Evolutionary conservation across 768 basidiomycete genomes (phyloP).

Genomic region (Pleurotus sapidus): DNA sequence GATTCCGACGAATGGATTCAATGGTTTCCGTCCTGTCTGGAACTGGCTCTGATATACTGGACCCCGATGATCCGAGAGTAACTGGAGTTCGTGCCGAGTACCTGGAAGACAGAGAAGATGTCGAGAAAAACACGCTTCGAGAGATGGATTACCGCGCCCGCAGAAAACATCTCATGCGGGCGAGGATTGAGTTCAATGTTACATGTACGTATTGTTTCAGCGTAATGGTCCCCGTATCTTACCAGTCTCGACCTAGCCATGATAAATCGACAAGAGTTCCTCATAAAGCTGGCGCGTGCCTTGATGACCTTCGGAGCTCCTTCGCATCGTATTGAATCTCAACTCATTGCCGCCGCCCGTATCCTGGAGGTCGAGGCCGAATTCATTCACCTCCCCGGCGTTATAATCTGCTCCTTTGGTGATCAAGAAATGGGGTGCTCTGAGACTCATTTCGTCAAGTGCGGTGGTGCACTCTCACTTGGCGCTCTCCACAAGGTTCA

Average conservation of each 20-base stretch:
- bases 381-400: conserved; percentile 80
- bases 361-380: conserved; percentile 91
- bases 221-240: too few species aligned
- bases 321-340: conserved; percentile 91
- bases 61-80: conserved; percentile 71
- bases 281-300: conserved; percentile 81
- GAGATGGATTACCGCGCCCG: conserved; percentile 68
- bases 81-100: conserved; percentile 51
- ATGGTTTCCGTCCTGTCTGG: conserved; percentile 36
- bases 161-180: conserved; percentile 60
- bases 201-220: conserved; percentile 43
- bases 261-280: conserved; percentile 78
- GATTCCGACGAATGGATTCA: conserved; percentile 40
- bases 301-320: conserved; percentile 93
- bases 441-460: conserved; percentile 87
- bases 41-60: conserved; percentile 49
- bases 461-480: conserved; percentile 71
- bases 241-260: conserved; percentile 45
- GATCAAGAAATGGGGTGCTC: conserved; percentile 88
- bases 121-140: conserved; percentile 57
- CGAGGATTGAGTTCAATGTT: conserved; percentile 73
- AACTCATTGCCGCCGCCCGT: conserved; percentile 82
- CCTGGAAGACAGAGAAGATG: conserved; percentile 57
- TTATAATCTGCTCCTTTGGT: conserved; percentile 87
- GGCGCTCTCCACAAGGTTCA: conserved; percentile 86